Evolutionary conservation across 1,139 yeast genomes (phyloP).

Genomic region (Geotrichum carabidarum): DNA sequence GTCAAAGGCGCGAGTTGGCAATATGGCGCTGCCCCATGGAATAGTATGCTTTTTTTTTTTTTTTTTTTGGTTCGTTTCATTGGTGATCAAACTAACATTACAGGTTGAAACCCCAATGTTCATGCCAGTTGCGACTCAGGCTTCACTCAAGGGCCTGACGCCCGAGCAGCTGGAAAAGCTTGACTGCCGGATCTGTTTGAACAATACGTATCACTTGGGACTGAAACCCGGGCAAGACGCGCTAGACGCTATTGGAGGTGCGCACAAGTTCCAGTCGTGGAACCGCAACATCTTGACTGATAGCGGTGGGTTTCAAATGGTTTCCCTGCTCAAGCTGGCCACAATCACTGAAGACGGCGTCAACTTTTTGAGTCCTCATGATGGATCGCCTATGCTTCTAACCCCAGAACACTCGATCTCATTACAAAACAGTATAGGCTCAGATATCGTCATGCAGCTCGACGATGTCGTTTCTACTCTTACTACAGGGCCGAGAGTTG

Average conservation of each 20-base stretch:
- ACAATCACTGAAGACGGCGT: constrained; percentile 46
- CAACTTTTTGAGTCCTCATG: constrained; percentile 43
- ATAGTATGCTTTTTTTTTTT: constrained; percentile 20
- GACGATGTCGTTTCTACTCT: constrained; percentile 45
- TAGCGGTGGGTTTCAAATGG: constrained; percentile 47
- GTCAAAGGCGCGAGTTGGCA: constrained; percentile 44
- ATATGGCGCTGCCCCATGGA: constrained; percentile 43
- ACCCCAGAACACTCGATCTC: constrained; percentile 46
- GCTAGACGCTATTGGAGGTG: constrained; percentile 43
- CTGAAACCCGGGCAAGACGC: constrained; percentile 43
- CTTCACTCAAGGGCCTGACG: constrained; percentile 44
- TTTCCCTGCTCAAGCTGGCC: constrained; percentile 43
- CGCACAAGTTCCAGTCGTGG: constrained; percentile 43
- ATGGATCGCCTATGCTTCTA: constrained; percentile 44
- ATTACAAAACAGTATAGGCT: constrained; percentile 43
- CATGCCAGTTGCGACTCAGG: constrained; percentile 48
- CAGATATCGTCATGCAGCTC: constrained; percentile 46
- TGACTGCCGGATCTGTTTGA: constrained; percentile 42
- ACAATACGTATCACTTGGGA: constrained; percentile 45
- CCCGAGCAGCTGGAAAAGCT: constrained; percentile 41
- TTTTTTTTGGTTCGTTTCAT: background rate
- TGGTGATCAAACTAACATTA: background rate
- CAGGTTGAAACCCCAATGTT: constrained; percentile 43
- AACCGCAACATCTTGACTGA: constrained; percentile 42
- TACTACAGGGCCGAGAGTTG: constrained; percentile 43